Base-by-base conservation (phyloP, 352 stramenopile species). In the Phytophthora colocasiae region DNA sequence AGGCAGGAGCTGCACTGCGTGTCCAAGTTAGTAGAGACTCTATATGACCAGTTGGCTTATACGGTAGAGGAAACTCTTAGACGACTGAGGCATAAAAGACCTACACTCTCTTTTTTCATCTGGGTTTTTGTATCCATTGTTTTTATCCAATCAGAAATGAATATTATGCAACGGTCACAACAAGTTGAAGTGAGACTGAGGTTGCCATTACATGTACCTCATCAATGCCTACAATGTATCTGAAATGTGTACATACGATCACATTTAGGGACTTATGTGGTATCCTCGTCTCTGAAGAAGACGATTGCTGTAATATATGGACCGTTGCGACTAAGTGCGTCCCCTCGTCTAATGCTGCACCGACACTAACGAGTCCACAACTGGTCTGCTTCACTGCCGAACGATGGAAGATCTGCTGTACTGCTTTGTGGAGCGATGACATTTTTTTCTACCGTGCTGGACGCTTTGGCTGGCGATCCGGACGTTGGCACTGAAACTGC, bases 401-500 rank as follows among this genome's bases (percentile, higher is more conserved):
- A 55, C n/a, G 19, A 38, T 63, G 45, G 56, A 63, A 63, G 45
- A 63, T 24, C 19, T 56, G 55, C 55, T 55, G 55, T 38, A 45
- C 44, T 26, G 29, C 47, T 56, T 34, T 55, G 44, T 48, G 34
- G 53, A 19, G 14, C 11, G 17, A 34, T 31, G 11, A 10, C 7
- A 34, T 34, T 51, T 12, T 51, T 40, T 52, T 61, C 40, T 24
- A 53, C 22, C 22, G 54, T 15, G 31, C 54, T 54, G 50, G 15
- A 57, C 49, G 49, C 32, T 32, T 19, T 24, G 32, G 12, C 38
- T 43, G 14, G n/a, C 14, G 44, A 26, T 53, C 62, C 39, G 55
- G 31, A 70, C 56, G 36, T 58, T 65, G 45, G 24, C 26, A 43
- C 63, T 71, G 55, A 71, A 71, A 71, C 63, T 17, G 63, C 41